Base-by-base conservation (phyloP, 345 rosid species). In the Salix suchowensis region DNA sequence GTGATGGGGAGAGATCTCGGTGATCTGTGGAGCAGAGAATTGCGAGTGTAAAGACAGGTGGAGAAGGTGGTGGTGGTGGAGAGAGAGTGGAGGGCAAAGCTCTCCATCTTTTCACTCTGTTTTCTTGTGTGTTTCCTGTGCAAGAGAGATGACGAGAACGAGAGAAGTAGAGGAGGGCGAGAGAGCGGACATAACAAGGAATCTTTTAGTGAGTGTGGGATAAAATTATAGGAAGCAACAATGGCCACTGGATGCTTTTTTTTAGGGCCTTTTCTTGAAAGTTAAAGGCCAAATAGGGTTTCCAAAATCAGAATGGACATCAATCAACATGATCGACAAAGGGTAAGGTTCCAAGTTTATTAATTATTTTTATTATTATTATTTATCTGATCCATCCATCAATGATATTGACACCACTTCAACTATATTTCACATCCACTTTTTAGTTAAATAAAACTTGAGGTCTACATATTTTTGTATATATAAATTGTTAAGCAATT, bases 31-130 rank as follows among this genome's bases (percentile, higher is more conserved):
- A 74, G 78, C 19, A 89, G 84, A 61, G 85, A 86, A 62, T 86
- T 40, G 55, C 81, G 52, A 34, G 85, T 48, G 55, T 77, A 40
- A 30, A 73, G 58, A 75, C 81, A 39, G 71, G 80, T 69, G 34
- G 91, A 67, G 76, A 88, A 62, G 14, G 89, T 70, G 48, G 87
- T 54, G 54, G 86, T 54, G 68, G 90, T 15, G 81, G 89, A 85
- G 88, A 82, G 81, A 64, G 88, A 81, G 77, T 77, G 92, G 73
- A 86, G 86, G 68, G 91, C 89, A 15, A 84, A 74, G 78, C 96
- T 89, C 93, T 90, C 91, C 97, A 94, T 94, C 76, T 5, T 44
- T 48, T 72, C 64, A 58, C 64, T n/a, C n/a, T 72, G 40, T 37
- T 9, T 7, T 11, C 16, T 42, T 11, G n/a, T 30, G 74, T 21